Conservation (phyloP, 805 yeast species). For the Priceomyces fermenticarens region DNA sequence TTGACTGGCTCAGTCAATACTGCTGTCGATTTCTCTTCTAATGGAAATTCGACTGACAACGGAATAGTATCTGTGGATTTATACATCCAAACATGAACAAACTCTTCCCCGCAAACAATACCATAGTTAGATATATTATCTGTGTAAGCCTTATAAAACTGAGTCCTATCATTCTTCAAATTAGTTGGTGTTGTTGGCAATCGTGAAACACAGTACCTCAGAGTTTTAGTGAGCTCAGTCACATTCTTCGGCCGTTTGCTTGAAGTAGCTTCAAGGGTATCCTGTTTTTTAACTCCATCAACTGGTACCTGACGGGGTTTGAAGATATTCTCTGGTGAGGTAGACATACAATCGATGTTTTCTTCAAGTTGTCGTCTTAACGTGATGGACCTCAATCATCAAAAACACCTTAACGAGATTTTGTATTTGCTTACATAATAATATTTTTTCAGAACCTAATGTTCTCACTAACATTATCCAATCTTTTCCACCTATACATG, state of each 20-base stretch:
- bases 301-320: slow-evolving; percentile 11
- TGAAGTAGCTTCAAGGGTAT: neutral
- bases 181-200: slow-evolving; percentile 55
- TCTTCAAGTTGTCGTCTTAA: neutral
- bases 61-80: slow-evolving; percentile 61
- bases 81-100: slow-evolving; percentile 68
- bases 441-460: slow-evolving; percentile 1
- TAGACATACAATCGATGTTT: slow-evolving; percentile 7
- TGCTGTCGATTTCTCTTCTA: slow-evolving; percentile 46
- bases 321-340: slow-evolving; percentile 11
- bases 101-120: slow-evolving; percentile 44
- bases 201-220: slow-evolving; percentile 54
- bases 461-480: neutral
- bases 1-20: slow-evolving; percentile 56
- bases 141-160: slow-evolving; percentile 37
- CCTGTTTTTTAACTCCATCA: neutral
- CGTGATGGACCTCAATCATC: too few species aligned
- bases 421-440: slow-evolving; percentile 2
- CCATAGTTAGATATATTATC: slow-evolving; percentile 50
- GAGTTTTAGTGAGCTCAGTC: slow-evolving; percentile 54
- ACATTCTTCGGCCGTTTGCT: neutral
- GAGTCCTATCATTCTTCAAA: slow-evolving; percentile 12
- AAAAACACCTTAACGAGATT: neutral
- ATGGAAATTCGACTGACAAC: slow-evolving; percentile 51
- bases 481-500: neutral